Evolutionary conservation across 345 rosid genomes (phyloP).

Genomic region (Alliaria petiolata): DNA sequence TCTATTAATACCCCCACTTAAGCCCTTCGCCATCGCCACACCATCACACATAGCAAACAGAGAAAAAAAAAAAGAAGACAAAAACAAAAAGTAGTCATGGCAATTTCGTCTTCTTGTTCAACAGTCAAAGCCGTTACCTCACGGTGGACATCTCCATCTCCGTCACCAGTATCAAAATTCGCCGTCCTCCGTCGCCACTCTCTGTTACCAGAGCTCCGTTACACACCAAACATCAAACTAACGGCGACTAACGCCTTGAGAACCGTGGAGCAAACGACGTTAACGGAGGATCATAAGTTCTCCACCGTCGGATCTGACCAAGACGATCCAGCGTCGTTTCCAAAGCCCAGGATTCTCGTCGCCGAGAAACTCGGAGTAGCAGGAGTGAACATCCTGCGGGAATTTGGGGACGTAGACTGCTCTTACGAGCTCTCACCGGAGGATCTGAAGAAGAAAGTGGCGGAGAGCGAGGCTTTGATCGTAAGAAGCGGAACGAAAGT

Average conservation of each 20-base stretch:
- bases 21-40: conserved; percentile 7
- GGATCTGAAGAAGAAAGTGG: conserved; percentile 52
- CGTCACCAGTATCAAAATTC: conserved; percentile 10
- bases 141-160: conserved; percentile 24
- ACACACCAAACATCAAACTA: conserved; percentile 12
- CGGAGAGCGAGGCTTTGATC: conserved; percentile 61
- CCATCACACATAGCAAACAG: conserved; percentile 12
- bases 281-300: not conserved
- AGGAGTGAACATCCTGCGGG: conserved; percentile 53
- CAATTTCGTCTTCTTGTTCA: conserved; percentile 33
- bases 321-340: not conserved
- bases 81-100: conserved; percentile 5
- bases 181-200: not conserved
- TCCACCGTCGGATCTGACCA: conserved; percentile 10
- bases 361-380: conserved; percentile 86
- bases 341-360: conserved; percentile 51
- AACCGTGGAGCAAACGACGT: conserved; percentile 19
- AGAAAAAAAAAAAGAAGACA: not conserved
- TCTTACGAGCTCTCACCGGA: conserved; percentile 57
- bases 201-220: conserved; percentile 22
- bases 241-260: conserved; percentile 2
- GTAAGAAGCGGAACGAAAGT: conserved; percentile 93
- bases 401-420: conserved; percentile 63
- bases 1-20: conserved; percentile 14
- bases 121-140: conserved; percentile 30